Base-by-base conservation (phyloP, 1,284 basidiomycete genomes). In the Pyrrhoderma lamaoense region DNA sequence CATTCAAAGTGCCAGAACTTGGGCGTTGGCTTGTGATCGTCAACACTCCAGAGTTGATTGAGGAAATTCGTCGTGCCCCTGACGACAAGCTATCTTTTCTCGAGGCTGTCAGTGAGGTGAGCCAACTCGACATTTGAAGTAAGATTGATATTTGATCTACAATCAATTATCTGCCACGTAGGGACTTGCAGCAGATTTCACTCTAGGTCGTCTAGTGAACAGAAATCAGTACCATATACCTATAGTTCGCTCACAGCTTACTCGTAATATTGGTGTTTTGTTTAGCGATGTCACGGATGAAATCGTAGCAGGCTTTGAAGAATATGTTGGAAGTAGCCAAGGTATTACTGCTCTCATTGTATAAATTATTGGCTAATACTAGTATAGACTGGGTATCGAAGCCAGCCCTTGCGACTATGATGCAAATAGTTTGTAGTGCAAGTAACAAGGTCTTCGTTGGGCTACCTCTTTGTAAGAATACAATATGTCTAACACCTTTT, bases 371-470 rank as follows among this genome's bases (percentile, higher is more conserved):
- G 5, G n/a, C 38, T 14, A 18, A 54, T 58, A 49, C 13, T n/a
- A 44, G 27, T 25, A 2, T 48, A 70, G 69, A 65, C 16, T 69
- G 68, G 68, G 61, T 56, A 42, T 53, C 48, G 1, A 13, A 67
- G 0, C 57, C 59, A 0, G 60, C 51, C 13, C 27, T 65, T 2
- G 25, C 42, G 1, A 49, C 38, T 21, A 9, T 62, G 3, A 55
- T 53, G 42, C 42, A 61, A 14, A 56, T 72, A 3, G 54, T 70
- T 7, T 61, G 64, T 38, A 60, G 67, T 22, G 56, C 62, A 11
- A 67, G 54, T 37, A 71, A 69, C 49, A 63, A 73, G 11, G 45
- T 66, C 5, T 69, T 73, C 47, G 66, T 73, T 31, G 72, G 72
- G 1, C 57, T 66, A 4, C 70, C 70, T 7, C 52, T 71, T 14